Evolutionary conservation across 2,329 filamentous ascomycete genomes (phyloP).

Genomic region (Dissoconium aciculare): DNA sequence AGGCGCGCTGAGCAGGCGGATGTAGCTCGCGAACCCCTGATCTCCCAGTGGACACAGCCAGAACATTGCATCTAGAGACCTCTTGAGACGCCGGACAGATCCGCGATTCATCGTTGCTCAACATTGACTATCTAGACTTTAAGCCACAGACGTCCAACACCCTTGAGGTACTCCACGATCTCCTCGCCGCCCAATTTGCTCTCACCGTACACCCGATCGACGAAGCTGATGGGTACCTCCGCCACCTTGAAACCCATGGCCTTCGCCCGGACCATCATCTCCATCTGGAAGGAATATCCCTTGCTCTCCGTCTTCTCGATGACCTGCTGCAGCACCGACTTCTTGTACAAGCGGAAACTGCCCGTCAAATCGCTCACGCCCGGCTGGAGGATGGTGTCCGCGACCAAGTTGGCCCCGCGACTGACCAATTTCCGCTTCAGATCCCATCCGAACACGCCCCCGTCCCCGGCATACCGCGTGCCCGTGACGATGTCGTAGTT

Average conservation of each 20-base stretch:
- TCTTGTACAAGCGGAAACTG: constrained; percentile 90
- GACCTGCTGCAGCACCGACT: constrained; percentile 71
- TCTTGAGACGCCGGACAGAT: too few species aligned
- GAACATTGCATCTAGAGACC: too few species aligned
- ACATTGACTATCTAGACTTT: too few species aligned
- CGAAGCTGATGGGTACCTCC: constrained; percentile 92
- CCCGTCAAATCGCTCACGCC: constrained; percentile 93
- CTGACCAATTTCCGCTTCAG: constrained; percentile 64
- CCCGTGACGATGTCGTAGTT: constrained; percentile 96
- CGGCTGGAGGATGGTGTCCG: constrained; percentile 81
- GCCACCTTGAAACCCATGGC: constrained; percentile 86
- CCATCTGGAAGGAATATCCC: constrained; percentile 99
- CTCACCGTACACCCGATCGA: constrained; percentile 88
- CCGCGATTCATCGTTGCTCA: too few species aligned
- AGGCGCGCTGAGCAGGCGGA: too few species aligned
- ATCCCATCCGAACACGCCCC: constrained; percentile 91
- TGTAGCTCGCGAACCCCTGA: too few species aligned
- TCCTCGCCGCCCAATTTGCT: constrained; percentile 88
- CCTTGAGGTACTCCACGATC: constrained; percentile 89
- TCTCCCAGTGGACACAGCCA: too few species aligned
- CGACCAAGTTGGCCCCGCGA: constrained; percentile 84
- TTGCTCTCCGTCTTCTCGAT: constrained; percentile 86
- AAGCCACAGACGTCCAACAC: constrained; percentile 34
- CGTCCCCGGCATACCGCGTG: constrained; percentile 75
- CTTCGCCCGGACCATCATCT: constrained; percentile 96